phyloP scores from a whole-genome alignment of 2,329 filamentous ascomycete species.

The Pseudomassariella vexata region DNA sequence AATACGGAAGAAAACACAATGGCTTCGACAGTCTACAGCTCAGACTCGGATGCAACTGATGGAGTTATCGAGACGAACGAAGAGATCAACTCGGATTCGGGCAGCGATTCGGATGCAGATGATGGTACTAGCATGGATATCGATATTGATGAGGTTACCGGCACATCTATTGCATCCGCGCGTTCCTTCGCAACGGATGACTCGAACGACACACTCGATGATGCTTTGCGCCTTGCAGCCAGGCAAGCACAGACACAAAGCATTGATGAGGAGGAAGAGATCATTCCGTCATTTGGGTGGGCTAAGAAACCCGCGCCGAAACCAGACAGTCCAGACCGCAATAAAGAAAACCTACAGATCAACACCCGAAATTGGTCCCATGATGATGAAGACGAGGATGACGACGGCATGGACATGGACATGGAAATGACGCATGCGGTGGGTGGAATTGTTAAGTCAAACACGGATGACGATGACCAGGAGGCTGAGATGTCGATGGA shows the following conservation, averaged over 20 bases:
- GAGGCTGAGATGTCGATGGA: constrained; percentile 86
- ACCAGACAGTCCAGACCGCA: constrained; percentile 19
- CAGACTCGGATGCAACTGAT: constrained; percentile 53
- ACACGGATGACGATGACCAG: constrained; percentile 35
- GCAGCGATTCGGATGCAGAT: constrained; percentile 55
- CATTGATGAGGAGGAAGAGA: constrained; percentile 61
- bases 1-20: constrained; percentile 60
- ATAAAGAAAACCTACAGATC: constrained; percentile 38
- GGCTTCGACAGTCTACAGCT: constrained; percentile 76
- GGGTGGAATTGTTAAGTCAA: constrained; percentile 43
- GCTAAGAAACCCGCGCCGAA: constrained; percentile 46
- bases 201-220: constrained; percentile 70
- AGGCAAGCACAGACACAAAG: constrained; percentile 68
- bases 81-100: constrained; percentile 38
- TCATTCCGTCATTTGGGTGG: constrained; percentile 75
- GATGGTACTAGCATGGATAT: constrained; percentile 74
- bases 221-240: constrained; percentile 70
- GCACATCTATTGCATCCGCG: constrained; percentile 58
- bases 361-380: constrained; percentile 5
- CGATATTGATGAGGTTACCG: constrained; percentile 71
- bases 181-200: constrained; percentile 48
- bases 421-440: constrained; percentile 53
- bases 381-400: constrained; percentile 19
- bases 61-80: constrained; percentile 50
- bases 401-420: constrained; percentile 35